Percentiles rank a stretch among this genome's conserved stretches.
phyloP scores from a whole-genome alignment of 441 rosid genomes.

The Capsella rubella region DNA sequence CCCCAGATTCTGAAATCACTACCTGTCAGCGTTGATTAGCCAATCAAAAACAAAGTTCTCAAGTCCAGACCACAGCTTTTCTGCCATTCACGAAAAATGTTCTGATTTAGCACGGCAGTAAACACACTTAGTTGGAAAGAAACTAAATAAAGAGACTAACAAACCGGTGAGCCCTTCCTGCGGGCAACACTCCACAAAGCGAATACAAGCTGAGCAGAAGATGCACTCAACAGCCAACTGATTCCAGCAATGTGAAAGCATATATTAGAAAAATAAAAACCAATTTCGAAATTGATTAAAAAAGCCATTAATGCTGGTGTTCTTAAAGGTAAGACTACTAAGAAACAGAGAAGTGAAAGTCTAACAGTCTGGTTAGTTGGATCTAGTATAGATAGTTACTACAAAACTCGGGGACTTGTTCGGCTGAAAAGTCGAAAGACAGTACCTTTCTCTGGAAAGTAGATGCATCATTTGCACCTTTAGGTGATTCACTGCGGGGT shows the following conservation, averaged over 20 bases:
- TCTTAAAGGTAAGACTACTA: slow-evolving; percentile 11
- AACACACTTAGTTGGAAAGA: slow-evolving; percentile 32
- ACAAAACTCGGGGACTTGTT: not conserved
- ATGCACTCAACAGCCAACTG: slow-evolving; percentile 99
- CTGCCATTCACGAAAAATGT: slow-evolving; percentile 58
- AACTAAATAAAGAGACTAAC: slow-evolving; percentile 44
- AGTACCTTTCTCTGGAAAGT: slow-evolving; percentile 98
- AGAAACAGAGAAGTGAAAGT: slow-evolving; percentile 23
- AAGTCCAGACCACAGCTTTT: slow-evolving; percentile 99
- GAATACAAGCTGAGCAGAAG: slow-evolving; percentile 99
- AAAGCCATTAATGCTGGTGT: slow-evolving; percentile 5
- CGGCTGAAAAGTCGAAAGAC: slow-evolving; percentile 26
- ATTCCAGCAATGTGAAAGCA: slow-evolving; percentile 40
- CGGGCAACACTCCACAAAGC: slow-evolving; percentile 99
- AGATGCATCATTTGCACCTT: slow-evolving; percentile 98
- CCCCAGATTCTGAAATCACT: slow-evolving; percentile 46
- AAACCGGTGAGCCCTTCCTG: slow-evolving; percentile 98
- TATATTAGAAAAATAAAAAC: slow-evolving; percentile 39
- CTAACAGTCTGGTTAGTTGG: slow-evolving; percentile 17
- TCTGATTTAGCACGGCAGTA: slow-evolving; percentile 30
- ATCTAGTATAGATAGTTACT: slow-evolving; percentile 15
- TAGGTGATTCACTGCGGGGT: slow-evolving; percentile 94
- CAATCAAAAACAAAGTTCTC: slow-evolving; percentile 99
- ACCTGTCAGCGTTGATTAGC: slow-evolving; percentile 99
- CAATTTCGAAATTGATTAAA: not conserved